These are phyloP conservation scores for Dryadomyces quercus-mongolicae DNA, from an alignment of 2,329 filamentous ascomycete genomes.

Conservation along the genomic window DNA sequence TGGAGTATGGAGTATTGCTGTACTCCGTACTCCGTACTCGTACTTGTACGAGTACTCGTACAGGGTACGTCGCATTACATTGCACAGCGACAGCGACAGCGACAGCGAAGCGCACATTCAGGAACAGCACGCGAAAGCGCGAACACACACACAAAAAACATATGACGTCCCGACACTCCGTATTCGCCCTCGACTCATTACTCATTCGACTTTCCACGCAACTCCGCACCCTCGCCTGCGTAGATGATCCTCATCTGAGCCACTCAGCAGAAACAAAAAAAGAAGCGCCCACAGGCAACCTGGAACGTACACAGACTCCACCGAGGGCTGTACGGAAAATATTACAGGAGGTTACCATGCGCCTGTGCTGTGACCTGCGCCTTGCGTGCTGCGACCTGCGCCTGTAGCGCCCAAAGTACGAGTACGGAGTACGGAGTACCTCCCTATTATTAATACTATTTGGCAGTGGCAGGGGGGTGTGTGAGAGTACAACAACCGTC, in stretches of 20 bases:
- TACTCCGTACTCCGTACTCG: too few relatives aligned
- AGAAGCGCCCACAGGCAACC: background rate
- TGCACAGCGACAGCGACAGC: too few relatives aligned
- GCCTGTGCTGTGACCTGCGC: conserved; percentile 1
- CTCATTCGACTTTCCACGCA: too few relatives aligned
- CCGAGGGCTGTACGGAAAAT: background rate
- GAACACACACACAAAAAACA: too few relatives aligned
- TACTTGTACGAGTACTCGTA: too few relatives aligned
- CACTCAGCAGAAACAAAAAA: background rate
- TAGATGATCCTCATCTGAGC: background rate
- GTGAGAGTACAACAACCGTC: background rate
- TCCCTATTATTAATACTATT: background rate
- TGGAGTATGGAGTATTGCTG: too few relatives aligned
- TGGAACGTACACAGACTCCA: background rate
- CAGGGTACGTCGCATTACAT: too few relatives aligned
- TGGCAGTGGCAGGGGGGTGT: background rate
- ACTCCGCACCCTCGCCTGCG: too few relatives aligned
- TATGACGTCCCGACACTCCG: too few relatives aligned
- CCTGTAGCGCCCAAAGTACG: background rate
- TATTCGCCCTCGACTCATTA: too few relatives aligned
- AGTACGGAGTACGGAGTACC: background rate
- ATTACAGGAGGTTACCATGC: background rate
- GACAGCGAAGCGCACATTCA: too few relatives aligned
- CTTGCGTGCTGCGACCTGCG: conserved; percentile 2
- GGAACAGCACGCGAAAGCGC: too few relatives aligned